Percentiles rank a stretch among this genome's conserved stretches.
Conservation (phyloP, 306 rosid genomes). For the Pueraria montana region DNA sequence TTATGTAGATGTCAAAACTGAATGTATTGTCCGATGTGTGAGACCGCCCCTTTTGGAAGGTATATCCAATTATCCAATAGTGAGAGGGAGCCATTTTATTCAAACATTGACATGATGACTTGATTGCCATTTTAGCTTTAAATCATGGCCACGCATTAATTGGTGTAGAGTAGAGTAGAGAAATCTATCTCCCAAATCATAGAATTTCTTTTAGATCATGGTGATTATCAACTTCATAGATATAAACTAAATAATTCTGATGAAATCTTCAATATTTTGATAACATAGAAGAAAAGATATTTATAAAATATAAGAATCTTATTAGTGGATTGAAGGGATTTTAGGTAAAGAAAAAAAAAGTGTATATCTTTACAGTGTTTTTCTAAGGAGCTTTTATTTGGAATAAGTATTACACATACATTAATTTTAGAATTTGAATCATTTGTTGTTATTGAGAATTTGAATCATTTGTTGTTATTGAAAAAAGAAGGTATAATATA, state of each 20-base stretch:
- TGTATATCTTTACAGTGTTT: background rate
- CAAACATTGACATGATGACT: background rate
- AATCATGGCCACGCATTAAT: constrained; percentile 27
- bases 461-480: too few relatives aligned
- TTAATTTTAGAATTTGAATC: background rate
- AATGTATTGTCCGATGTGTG: constrained; percentile 40
- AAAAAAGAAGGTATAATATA: too few relatives aligned
- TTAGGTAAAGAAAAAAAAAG: background rate
- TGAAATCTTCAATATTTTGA: background rate
- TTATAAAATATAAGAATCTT: background rate
- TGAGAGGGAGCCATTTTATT: constrained; percentile 31
- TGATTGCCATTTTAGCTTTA: constrained; percentile 32
- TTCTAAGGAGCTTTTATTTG: background rate
- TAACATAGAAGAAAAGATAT: background rate
- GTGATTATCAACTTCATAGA: background rate
- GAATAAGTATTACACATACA: background rate
- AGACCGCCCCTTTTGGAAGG: background rate
- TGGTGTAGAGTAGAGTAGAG: background rate
- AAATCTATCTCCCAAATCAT: background rate
- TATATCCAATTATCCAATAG: constrained; percentile 39
- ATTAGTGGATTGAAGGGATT: background rate
- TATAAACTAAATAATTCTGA: background rate
- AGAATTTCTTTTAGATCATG: background rate
- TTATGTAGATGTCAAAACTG: background rate
- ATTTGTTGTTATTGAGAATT: background rate